Evolutionary conservation across 441 rosid species (phyloP), one percentile per base, ranked within the genome.

Genomic region (Pelargonium fulgidum): DNA sequence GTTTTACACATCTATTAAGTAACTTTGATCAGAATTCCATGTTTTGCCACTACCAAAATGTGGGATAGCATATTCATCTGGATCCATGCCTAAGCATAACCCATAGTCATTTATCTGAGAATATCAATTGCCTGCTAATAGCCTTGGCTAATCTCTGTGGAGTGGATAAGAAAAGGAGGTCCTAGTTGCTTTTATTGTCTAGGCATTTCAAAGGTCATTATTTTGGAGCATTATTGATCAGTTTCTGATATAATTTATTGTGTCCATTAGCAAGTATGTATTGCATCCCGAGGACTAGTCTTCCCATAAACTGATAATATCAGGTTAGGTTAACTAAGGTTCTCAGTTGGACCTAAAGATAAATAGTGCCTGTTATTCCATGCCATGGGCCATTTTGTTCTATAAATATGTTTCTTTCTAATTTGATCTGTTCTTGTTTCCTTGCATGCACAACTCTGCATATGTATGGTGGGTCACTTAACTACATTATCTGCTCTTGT

Each of bases 321-420:
- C 33, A 22, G 16, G 5, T 42, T 22, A 65, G 33, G 52, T 66
- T 41, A 67, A 8, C 36, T 48, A 4, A 14, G 20, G 10, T 29
- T 67, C 62, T 67, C 14, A 39, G 22, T 26, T 50, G 62, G 44
- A 48, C 29, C 41, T 4, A 76, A 70, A 58, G 69, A 76, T 54
- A 76, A 76, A 26, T 68, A 75, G 78, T 52, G 65, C 67, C 69
- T 75, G 33, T 56, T 42, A 16, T 14, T 54, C 17, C 9, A n/a
- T 26, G 29, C 19, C 5, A 11, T 68, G 29, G 13, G 14, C 42
- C 7, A n/a, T 16, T 16, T 54, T 36, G 1, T 4, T 36, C 41
- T 36, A 4, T n/a, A n/a, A n/a, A n/a, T n/a, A n/a, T n/a, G 19
- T 59, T 6, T 12, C 6, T 9, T 63, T 1, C 12, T 26, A 3